phyloP scores from a whole-genome alignment of 495 filamentous ascomycete species.

The Chaetomium tenue region DNA sequence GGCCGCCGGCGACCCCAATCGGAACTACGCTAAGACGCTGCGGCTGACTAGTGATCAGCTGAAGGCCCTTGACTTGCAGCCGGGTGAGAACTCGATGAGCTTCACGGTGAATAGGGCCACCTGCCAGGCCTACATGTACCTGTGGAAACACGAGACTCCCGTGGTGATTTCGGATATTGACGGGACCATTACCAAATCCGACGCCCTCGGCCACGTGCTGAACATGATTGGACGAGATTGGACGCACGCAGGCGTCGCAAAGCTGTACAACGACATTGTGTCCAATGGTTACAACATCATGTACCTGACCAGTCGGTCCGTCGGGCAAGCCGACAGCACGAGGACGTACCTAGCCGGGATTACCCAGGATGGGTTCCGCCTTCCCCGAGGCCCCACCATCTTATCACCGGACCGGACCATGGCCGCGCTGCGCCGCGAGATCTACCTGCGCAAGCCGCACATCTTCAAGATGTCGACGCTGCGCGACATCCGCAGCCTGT shows the following conservation, averaged over 20 bases:
- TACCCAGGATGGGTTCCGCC: constrained; percentile 76
- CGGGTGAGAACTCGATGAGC: constrained; percentile 84
- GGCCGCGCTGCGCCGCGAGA: constrained; percentile 87
- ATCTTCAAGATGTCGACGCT: constrained; percentile 99
- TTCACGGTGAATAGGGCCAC: constrained; percentile 95
- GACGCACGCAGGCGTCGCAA: constrained; percentile 95
- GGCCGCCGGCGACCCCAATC: constrained; percentile 61
- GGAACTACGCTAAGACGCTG: constrained; percentile 94
- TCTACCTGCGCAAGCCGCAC: constrained; percentile 94
- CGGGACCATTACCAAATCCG: constrained; percentile 98
- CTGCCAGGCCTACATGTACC: constrained; percentile 86
- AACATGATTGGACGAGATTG: constrained; percentile 98
- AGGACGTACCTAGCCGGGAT: constrained; percentile 88
- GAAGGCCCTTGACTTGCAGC: constrained; percentile 77
- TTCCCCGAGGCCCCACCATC: constrained; percentile 90
- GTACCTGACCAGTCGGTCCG: constrained; percentile 91
- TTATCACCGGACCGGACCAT: constrained; percentile 94
- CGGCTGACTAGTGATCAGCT: constrained; percentile 95
- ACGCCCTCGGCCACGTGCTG: constrained; percentile 93
- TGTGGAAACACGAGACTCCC: constrained; percentile 84
- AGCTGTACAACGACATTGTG: constrained; percentile 92
- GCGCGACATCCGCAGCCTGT: constrained; percentile 86
- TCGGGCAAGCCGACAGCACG: constrained; percentile 90
- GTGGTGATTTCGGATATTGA: constrained; percentile 99
- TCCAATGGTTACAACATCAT: constrained; percentile 98